A percentile compares a stretch with the other conserved stretches of the same genome.
phyloP scores from a whole-genome alignment of 2,329 filamentous ascomycete species.

The Ascochyta clinopodiicola region DNA sequence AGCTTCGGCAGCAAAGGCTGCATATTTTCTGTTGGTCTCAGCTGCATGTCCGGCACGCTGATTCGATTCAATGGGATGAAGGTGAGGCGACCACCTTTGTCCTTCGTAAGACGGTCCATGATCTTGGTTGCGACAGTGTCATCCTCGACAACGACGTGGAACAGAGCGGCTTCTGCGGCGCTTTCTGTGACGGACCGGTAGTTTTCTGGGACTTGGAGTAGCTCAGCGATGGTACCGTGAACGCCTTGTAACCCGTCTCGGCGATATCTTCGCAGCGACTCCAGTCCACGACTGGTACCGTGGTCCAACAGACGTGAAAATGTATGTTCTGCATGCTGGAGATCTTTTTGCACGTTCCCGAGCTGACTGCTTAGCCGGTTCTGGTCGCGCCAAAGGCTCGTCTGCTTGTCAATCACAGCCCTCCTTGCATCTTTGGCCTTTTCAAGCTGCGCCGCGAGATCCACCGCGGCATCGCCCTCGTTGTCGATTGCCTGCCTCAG shows the following conservation, averaged over 20 bases:
- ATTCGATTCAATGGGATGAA: conserved; percentile 93
- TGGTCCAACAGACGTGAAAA: conserved; percentile 88
- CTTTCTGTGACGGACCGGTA: conserved; percentile 92
- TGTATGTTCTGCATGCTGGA: conserved; percentile 76
- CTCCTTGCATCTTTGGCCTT: conserved; percentile 80
- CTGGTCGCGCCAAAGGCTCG: conserved; percentile 86
- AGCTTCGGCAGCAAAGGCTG: conserved; percentile 87
- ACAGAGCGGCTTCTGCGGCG: conserved; percentile 88
- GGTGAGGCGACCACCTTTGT: conserved; percentile 84
- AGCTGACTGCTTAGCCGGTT: conserved; percentile 83
- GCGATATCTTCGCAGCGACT: conserved; percentile 84
- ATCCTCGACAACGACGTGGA: conserved; percentile 95
- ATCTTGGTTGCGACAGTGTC: conserved; percentile 85
- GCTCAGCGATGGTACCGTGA: conserved; percentile 89
- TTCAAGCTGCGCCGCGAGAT: conserved; percentile 75
- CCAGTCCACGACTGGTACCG: conserved; percentile 83
- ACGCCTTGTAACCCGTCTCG: conserved; percentile 81
- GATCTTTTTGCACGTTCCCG: conserved; percentile 75
- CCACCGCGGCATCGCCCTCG: conserved; percentile 75
- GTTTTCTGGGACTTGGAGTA: conserved; percentile 83
- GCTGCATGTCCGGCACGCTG: conserved; percentile 71
- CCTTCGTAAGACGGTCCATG: conserved; percentile 78
- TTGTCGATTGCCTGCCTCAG: conserved; percentile 78
- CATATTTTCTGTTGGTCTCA: conserved; percentile 86
- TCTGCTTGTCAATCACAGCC: conserved; percentile 82